phyloP scores from a whole-genome alignment of 257 asterid species.

The Solanum sparsipilum region DNA sequence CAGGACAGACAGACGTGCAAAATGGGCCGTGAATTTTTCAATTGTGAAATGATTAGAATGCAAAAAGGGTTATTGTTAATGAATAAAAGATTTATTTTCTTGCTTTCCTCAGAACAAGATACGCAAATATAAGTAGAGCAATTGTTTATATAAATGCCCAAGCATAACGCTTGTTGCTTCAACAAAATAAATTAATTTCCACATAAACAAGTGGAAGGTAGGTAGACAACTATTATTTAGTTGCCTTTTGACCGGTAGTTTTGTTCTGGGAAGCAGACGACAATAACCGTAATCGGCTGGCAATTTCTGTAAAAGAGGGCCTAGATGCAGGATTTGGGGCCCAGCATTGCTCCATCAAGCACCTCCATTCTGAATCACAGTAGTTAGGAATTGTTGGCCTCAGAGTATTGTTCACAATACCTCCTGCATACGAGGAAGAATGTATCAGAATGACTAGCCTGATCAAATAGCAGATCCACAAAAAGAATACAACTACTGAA shows the following conservation, averaged over 20 bases:
- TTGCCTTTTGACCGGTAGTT: constrained; percentile 19
- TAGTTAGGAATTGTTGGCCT: constrained; percentile 83
- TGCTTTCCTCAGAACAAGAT: not conserved
- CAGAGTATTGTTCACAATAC: constrained; percentile 82
- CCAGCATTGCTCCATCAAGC: constrained; percentile 89
- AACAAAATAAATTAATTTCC: not conserved
- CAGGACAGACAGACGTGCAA: not conserved
- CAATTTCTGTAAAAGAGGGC: constrained; percentile 79
- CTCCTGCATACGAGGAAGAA: constrained; percentile 39
- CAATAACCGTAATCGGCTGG: constrained; percentile 66
- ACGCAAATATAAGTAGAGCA: not conserved
- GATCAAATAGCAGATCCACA: not conserved
- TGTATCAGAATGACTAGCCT: not conserved
- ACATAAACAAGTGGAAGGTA: constrained; percentile 7
- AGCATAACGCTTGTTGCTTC: not conserved
- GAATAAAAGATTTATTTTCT: not conserved
- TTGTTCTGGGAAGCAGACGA: constrained; percentile 43
- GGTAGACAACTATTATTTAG: constrained; percentile 2
- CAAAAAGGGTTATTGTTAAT: not conserved
- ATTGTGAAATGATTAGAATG: not conserved
- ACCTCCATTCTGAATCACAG: constrained; percentile 89
- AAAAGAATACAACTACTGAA: not conserved
- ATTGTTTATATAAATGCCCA: not conserved
- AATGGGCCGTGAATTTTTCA: not conserved
- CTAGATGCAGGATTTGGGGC: constrained; percentile 73